Conservation (phyloP, 192 early-diverging fungal genomes). For the Chytriomyces hyalinus region DNA sequence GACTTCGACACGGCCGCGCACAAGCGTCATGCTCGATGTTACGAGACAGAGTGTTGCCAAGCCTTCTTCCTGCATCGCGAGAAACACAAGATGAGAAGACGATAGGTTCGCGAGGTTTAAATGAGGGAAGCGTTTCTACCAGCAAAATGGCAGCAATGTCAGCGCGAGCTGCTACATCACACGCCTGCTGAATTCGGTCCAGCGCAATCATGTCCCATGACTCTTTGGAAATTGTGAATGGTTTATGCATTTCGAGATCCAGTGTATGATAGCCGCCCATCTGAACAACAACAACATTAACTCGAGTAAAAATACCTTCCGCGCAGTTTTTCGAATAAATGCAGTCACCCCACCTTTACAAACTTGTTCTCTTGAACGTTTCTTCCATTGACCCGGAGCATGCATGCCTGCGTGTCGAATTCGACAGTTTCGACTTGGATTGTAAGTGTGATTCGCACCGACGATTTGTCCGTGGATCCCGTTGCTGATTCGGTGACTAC, state of each 20-base stretch:
- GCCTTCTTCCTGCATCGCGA: slow-evolving; percentile 52
- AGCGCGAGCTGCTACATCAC: slow-evolving; percentile 86
- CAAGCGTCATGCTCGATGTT: slow-evolving; percentile 95
- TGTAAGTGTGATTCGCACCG: slow-evolving; percentile 79
- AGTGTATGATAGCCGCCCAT: slow-evolving; percentile 92
- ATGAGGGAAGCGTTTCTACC: slow-evolving; percentile 57
- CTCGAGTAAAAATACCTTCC: too few relatives aligned
- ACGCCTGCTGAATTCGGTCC: slow-evolving; percentile 85
- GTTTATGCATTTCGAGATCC: slow-evolving; percentile 65
- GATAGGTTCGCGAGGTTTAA: slow-evolving; percentile 1
- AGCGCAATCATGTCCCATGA: slow-evolving; percentile 95
- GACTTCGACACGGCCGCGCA: slow-evolving; percentile 88
- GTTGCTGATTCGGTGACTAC: slow-evolving; percentile 87
- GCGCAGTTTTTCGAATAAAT: too few relatives aligned
- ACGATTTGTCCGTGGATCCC: slow-evolving; percentile 83
- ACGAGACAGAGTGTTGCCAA: slow-evolving; percentile 92
- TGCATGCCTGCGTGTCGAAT: slow-evolving; percentile 86
- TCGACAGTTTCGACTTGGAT: slow-evolving; percentile 85
- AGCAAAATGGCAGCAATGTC: slow-evolving; percentile 93
- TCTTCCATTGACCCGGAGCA: slow-evolving; percentile 86
- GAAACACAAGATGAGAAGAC: not conserved
- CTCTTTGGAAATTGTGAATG: slow-evolving; percentile 83
- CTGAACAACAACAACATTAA: slow-evolving; percentile 41
- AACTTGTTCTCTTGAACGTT: slow-evolving; percentile 86
- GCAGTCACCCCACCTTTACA: slow-evolving; percentile 71